Percentiles rank a stretch among this genome's conserved stretches.
These are phyloP conservation scores for Diutina pseudorugosa DNA, from an alignment of 1,139 yeast species.

Conservation along the genomic window DNA sequence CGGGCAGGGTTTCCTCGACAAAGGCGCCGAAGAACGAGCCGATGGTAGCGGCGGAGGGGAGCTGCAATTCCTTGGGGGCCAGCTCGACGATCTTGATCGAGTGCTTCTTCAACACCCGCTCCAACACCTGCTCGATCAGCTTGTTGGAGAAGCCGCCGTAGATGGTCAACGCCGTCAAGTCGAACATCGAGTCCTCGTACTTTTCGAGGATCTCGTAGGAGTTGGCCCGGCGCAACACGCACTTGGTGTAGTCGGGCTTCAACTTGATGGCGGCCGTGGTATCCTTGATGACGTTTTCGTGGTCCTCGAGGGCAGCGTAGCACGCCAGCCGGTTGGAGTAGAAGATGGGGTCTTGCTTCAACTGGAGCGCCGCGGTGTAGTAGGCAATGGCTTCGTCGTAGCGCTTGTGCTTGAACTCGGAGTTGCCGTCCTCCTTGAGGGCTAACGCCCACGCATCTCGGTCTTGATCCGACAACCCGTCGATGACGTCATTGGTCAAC, in stretches of 20 bases:
- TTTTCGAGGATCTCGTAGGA: slow-evolving; percentile 76
- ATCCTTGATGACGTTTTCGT: slow-evolving; percentile 76
- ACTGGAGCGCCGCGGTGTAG: slow-evolving; percentile 65
- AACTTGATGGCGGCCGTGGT: slow-evolving; percentile 75
- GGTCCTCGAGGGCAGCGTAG: slow-evolving; percentile 69
- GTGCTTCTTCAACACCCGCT: slow-evolving; percentile 73
- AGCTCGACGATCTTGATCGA: slow-evolving; percentile 57
- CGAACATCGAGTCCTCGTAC: slow-evolving; percentile 81
- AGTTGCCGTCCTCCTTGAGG: slow-evolving; percentile 85
- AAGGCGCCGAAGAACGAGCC: slow-evolving; percentile 81
- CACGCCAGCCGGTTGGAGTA: slow-evolving; percentile 95
- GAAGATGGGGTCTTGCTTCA: slow-evolving; percentile 74
- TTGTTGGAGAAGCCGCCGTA: slow-evolving; percentile 72
- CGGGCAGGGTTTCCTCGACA: slow-evolving; percentile 31
- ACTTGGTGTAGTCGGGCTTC: slow-evolving; percentile 85
- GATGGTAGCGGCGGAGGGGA: slow-evolving; percentile 81
- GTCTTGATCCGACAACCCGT: slow-evolving; percentile 36
- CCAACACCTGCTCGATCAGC: slow-evolving; percentile 69
- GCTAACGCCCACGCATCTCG: slow-evolving; percentile 62
- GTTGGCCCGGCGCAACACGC: slow-evolving; percentile 55
- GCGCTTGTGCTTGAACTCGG: slow-evolving; percentile 57
- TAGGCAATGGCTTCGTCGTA: slow-evolving; percentile 62
- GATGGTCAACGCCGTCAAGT: slow-evolving; percentile 74
- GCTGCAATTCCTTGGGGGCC: slow-evolving; percentile 39
- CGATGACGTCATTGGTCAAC: slow-evolving; percentile 34